Conservation (phyloP, 1,139 yeast species). For the Taiozyma sp. region DNA sequence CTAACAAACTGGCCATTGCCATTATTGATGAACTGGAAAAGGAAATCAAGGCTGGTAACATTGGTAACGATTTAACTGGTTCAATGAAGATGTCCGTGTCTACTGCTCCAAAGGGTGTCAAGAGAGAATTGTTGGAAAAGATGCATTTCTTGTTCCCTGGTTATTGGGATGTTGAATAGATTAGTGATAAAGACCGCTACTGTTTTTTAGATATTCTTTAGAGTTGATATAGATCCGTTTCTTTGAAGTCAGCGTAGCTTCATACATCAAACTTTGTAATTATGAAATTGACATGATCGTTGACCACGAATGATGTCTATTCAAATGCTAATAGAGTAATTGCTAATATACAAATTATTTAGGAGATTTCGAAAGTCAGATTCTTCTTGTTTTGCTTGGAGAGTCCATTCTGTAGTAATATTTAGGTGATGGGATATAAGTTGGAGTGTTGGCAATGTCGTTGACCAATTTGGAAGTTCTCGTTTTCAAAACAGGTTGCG, state of each 20-base stretch:
- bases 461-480: neutral
- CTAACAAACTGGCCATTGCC: conserved; percentile 67
- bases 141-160: conserved; percentile 91
- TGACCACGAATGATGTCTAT: neutral
- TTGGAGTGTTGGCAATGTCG: conserved; percentile 17
- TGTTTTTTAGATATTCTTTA: neutral
- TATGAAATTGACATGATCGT: neutral
- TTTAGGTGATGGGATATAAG: conserved; percentile 37
- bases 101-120: conserved; percentile 72
- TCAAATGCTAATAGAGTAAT: conserved; percentile 6
- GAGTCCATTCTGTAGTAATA: conserved; percentile 38
- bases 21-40: conserved; percentile 63
- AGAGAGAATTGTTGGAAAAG: conserved; percentile 66
- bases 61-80: conserved; percentile 69
- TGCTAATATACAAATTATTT: neutral
- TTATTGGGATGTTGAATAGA: conserved; percentile 53
- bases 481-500: neutral
- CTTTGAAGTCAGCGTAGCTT: neutral
- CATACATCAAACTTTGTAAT: neutral
- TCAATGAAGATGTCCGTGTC: conserved; percentile 77
- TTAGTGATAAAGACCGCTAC: neutral
- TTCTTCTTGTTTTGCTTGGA: conserved; percentile 32
- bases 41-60: conserved; percentile 49
- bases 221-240: neutral
- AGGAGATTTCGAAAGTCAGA: conserved; percentile 1